Conservation (phyloP, 768 basidiomycete genomes). For the Hirschioporus abietinus region DNA sequence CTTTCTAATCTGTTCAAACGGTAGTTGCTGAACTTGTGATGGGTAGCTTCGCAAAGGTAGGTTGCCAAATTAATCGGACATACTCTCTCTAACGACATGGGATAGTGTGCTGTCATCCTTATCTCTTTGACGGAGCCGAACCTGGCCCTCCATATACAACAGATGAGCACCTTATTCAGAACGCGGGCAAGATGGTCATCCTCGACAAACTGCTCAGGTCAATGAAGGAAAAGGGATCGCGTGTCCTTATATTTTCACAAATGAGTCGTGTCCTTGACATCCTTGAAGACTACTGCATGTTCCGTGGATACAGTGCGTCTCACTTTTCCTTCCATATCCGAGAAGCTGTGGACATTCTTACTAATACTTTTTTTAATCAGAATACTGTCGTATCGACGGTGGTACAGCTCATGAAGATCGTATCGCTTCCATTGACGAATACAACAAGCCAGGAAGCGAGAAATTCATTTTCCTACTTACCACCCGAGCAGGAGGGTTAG, state of each 20-base stretch:
- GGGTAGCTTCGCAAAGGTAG: constrained; percentile 20
- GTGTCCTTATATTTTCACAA: constrained; percentile 96
- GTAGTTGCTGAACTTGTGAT: not conserved
- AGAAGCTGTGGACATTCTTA: not conserved
- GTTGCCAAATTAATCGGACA: not conserved
- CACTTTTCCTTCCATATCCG: not conserved
- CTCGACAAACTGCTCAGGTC: constrained; percentile 85
- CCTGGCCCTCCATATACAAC: constrained; percentile 98
- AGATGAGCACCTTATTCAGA: constrained; percentile 92
- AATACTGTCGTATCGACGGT: constrained; percentile 96
- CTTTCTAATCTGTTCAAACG: constrained; percentile 1
- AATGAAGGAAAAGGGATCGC: constrained; percentile 91
- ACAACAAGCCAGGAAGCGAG: constrained; percentile 90
- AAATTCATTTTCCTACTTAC: constrained; percentile 96
- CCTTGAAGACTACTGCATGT: constrained; percentile 94
- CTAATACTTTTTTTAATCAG: constrained; percentile 32
- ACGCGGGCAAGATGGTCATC: constrained; percentile 96
- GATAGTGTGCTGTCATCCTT: constrained; percentile 88
- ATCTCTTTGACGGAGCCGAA: constrained; percentile 94
- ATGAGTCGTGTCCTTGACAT: constrained; percentile 99
- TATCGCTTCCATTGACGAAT: constrained; percentile 93
- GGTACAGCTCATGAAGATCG: constrained; percentile 95
- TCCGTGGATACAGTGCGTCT: constrained; percentile 77
- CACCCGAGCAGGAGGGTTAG: constrained; percentile 93
- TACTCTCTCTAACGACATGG: constrained; percentile 1